phyloP scores from a whole-genome alignment of 139 green algal genomes.

The Chlorella sorokiniana region DNA sequence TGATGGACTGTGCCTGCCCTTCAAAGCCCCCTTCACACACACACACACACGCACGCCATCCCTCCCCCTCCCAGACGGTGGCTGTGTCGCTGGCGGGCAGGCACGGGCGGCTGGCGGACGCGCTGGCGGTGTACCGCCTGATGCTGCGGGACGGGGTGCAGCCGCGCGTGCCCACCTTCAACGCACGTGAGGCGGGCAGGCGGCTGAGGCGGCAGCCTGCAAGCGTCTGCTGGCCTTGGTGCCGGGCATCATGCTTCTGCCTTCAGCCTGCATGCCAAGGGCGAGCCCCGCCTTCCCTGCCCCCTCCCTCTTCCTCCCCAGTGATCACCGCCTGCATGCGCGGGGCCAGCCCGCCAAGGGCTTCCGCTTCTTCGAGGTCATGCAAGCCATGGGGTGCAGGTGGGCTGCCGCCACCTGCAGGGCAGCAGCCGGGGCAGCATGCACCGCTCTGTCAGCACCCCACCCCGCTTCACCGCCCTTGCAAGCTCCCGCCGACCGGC shows the following conservation, averaged over 20 bases:
- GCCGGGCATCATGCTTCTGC: neutral
- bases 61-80: neutral
- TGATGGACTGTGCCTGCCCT: too few relatives aligned
- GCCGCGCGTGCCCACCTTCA: constrained; percentile 27
- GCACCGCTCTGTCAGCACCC: too few relatives aligned
- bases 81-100: constrained; percentile 1
- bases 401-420: neutral
- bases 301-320: neutral
- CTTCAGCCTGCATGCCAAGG: neutral
- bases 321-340: constrained; percentile 18
- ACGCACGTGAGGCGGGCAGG: constrained; percentile 33
- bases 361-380: constrained; percentile 26
- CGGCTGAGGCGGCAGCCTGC: too few relatives aligned
- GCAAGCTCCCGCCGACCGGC: too few relatives aligned
- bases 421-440: neutral
- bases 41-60: too few relatives aligned
- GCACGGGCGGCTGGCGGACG: constrained; percentile 16
- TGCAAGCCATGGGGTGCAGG: constrained; percentile 27
- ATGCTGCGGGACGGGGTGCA: constrained; percentile 35
- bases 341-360: neutral
- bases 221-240: too few relatives aligned
- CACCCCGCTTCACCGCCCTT: too few relatives aligned
- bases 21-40: neutral
- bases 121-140: constrained; percentile 30
- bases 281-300: neutral